Percentiles rank a stretch among this genome's conserved stretches.
These are phyloP conservation scores for Flaveria trinervia DNA, from an alignment of 129 eudicot species.

Conservation along the genomic window DNA sequence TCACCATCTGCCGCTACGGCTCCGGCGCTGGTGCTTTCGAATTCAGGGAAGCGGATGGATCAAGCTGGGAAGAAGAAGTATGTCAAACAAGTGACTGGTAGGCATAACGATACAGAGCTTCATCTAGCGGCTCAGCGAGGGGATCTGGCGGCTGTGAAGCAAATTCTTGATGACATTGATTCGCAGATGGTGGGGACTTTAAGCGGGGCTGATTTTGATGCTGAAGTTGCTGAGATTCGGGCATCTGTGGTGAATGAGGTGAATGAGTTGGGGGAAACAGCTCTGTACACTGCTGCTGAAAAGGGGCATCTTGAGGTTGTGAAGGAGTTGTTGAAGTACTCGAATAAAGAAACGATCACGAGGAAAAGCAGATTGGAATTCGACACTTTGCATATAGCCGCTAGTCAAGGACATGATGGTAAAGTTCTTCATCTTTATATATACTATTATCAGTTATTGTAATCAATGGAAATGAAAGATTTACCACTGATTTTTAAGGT, in stretches of 20 bases:
- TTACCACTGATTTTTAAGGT: neutral
- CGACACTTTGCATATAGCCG: slow-evolving; percentile 79
- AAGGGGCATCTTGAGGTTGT: slow-evolving; percentile 70
- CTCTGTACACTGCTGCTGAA: slow-evolving; percentile 71
- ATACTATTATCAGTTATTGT: neutral
- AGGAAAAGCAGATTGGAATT: slow-evolving; percentile 57
- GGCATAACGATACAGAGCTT: slow-evolving; percentile 78
- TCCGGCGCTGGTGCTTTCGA: slow-evolving; percentile 73
- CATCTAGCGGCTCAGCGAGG: slow-evolving; percentile 82
- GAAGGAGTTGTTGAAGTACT: slow-evolving; percentile 65
- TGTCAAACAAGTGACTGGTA: slow-evolving; percentile 79
- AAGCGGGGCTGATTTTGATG: slow-evolving; percentile 67
- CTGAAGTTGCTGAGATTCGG: slow-evolving; percentile 74
- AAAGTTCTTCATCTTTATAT: slow-evolving; percentile 27
- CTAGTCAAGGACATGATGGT: slow-evolving; percentile 78
- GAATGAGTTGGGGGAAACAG: slow-evolving; percentile 69
- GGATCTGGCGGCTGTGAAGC: slow-evolving; percentile 69
- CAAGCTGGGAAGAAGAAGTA: slow-evolving; percentile 83
- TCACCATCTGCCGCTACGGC: slow-evolving; percentile 67
- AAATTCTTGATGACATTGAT: slow-evolving; percentile 62
- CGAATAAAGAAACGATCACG: slow-evolving; percentile 47
- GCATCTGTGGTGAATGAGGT: slow-evolving; percentile 69
- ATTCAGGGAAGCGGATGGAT: slow-evolving; percentile 80
- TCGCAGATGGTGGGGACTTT: slow-evolving; percentile 63
- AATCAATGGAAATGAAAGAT: neutral